Base-by-base conservation (phyloP, 2,329 filamentous ascomycete genomes). In the Xylaria sp. region DNA sequence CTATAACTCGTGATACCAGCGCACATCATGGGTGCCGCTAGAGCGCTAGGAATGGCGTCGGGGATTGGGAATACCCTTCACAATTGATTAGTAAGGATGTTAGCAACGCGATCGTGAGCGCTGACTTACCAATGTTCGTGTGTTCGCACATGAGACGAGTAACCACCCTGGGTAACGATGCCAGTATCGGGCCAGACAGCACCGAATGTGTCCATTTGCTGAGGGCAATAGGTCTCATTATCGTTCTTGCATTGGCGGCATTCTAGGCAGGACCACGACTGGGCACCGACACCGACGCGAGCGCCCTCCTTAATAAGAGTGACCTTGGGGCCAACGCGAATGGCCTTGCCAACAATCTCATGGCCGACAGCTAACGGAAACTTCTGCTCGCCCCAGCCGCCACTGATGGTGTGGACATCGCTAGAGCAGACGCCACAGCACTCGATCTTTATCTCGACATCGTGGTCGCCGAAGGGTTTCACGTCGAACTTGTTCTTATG, bases 371-470 rank as follows among this genome's bases (percentile, higher is more conserved):
- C 68, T 8, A 74, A 63, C 9, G 73, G 73, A 60, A 73, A 74
- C 38, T 66, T 64, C 58, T 73, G 69, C 2, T 64, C 67, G 25
- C 73, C 87, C 88, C 88, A 91, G 63, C 88, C 87, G 64, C 87
- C 87, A 71, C 76, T 86, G 73, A 91, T 83, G 62, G 87, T 91
- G 78, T 91, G 89, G 48, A 90, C 80, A 72, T 92, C 89, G 68
- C 85, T 89, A 68, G 88, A 86, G 74, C 90, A 92, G 54, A 92
- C 83, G 72, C 91, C 90, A 72, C 91, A 94, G 73, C 86, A 88
- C 68, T 93, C 88, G 71, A 97, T 89, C 81, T 93, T 90, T 78
- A 97, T 86, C 74, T 96, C 92, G 70, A 97, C 87, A 74, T 97
- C 92, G 77, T 91, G 85, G 74, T 93, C 91, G 67, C 89, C 91